These are phyloP conservation scores for Hura crepitans DNA, from an alignment of 441 rosid genomes.

Conservation along the genomic window DNA sequence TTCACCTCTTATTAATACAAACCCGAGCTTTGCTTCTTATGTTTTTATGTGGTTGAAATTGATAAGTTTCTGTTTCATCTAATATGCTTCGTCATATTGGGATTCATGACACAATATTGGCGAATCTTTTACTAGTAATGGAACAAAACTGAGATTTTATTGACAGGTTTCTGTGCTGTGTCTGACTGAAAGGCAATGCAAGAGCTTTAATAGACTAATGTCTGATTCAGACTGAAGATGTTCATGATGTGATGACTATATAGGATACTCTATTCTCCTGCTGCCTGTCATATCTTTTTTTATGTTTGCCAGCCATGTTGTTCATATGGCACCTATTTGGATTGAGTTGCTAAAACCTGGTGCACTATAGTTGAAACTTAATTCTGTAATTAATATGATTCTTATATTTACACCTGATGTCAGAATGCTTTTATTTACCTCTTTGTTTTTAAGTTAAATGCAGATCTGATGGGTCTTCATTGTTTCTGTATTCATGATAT, in stretches of 20 bases:
- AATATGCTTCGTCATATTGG: not conserved
- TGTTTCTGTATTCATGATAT: conserved; percentile 26
- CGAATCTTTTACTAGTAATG: not conserved
- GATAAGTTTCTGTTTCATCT: not conserved
- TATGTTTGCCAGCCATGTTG: not conserved
- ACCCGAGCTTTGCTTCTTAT: not conserved
- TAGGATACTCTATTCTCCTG: not conserved
- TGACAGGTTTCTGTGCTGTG: not conserved
- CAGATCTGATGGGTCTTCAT: not conserved
- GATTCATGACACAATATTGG: not conserved
- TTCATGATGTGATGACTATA: not conserved
- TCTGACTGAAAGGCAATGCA: conserved; percentile 2
- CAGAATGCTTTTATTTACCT: not conserved
- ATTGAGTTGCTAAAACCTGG: not conserved
- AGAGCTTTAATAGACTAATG: not conserved
- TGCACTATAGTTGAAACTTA: not conserved
- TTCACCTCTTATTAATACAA: not conserved
- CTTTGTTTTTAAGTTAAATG: conserved; percentile 1
- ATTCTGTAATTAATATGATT: conserved; percentile 5
- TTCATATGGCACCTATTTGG: not conserved
- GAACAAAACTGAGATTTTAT: not conserved
- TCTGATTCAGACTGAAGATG: not conserved
- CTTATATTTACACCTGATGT: not conserved
- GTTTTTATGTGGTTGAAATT: not conserved
- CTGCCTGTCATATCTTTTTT: not conserved